Percentiles rank a stretch among this genome's conserved stretches.
These are phyloP conservation scores for Aegilops tauschii DNA, from an alignment of 176 grass and related monocot species.

Conservation along the genomic window DNA sequence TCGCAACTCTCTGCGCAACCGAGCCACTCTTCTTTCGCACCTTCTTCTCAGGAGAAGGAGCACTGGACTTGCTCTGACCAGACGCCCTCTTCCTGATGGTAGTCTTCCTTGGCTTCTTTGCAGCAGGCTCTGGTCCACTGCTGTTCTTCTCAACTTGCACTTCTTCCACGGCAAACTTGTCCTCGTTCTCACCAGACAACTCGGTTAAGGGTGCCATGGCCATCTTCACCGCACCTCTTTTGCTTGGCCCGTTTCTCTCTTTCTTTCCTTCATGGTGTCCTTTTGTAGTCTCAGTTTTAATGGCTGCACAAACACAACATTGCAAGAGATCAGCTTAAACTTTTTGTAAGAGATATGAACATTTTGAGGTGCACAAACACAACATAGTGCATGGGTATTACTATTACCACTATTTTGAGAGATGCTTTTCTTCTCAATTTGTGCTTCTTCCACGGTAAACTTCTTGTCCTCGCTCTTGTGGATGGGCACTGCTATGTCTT, in stretches of 20 bases:
- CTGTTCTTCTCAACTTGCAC: slow-evolving; percentile 27
- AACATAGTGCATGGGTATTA: background rate
- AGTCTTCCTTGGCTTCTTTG: background rate
- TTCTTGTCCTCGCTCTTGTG: background rate
- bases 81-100: slow-evolving; percentile 20
- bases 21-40: slow-evolving; percentile 54
- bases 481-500: slow-evolving; percentile 3
- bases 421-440: slow-evolving; percentile 27
- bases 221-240: slow-evolving; percentile 38
- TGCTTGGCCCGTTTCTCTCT: slow-evolving; percentile 28
- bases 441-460: too few species aligned
- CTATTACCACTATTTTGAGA: slow-evolving; percentile 32
- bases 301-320: slow-evolving; percentile 20
- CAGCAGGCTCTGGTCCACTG: slow-evolving; percentile 44
- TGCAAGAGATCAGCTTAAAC: too few species aligned
- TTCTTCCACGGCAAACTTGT: background rate
- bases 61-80: slow-evolving; percentile 27
- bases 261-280: background rate
- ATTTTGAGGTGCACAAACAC: background rate
- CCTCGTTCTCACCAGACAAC: too few species aligned
- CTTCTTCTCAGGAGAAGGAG: slow-evolving; percentile 7
- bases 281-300: slow-evolving; percentile 23
- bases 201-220: background rate
- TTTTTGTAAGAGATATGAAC: too few species aligned
- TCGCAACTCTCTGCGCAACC: slow-evolving; percentile 5